Conservation (phyloP, 148 eudicot genomes). For the Nepenthes mirabilis region DNA sequence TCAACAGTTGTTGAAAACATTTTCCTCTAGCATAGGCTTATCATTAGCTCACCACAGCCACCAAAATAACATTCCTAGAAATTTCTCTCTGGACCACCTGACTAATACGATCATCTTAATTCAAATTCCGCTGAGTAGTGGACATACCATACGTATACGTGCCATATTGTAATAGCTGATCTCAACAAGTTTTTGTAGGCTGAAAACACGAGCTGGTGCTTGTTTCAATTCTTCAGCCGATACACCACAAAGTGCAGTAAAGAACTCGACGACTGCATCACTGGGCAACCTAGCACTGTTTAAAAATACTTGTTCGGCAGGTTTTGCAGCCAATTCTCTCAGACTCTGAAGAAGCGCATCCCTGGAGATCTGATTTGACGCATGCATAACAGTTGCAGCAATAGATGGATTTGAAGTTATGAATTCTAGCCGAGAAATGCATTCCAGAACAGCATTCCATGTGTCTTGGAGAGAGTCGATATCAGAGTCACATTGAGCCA, state of each 20-base stretch:
- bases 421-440: constrained; percentile 90
- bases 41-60: too few relatives aligned
- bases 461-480: constrained; percentile 82
- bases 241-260: constrained; percentile 84
- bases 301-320: constrained; percentile 84
- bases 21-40: too few relatives aligned
- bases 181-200: constrained; percentile 96
- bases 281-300: constrained; percentile 87
- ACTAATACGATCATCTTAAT: background rate
- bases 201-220: constrained; percentile 89
- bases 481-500: constrained; percentile 68
- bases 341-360: constrained; percentile 84
- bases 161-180: constrained; percentile 99
- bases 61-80: background rate
- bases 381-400: constrained; percentile 84
- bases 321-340: constrained; percentile 82
- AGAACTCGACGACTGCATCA: constrained; percentile 94
- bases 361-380: constrained; percentile 88
- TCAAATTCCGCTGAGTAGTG: constrained; percentile 7
- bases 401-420: constrained; percentile 66
- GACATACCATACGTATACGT: constrained; percentile 90
- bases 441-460: constrained; percentile 91
- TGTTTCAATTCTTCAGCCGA: constrained; percentile 93
- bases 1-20: background rate
- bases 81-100: background rate